Conservation (phyloP, 2,329 filamentous ascomycete species). For the Aphanocladium album region DNA sequence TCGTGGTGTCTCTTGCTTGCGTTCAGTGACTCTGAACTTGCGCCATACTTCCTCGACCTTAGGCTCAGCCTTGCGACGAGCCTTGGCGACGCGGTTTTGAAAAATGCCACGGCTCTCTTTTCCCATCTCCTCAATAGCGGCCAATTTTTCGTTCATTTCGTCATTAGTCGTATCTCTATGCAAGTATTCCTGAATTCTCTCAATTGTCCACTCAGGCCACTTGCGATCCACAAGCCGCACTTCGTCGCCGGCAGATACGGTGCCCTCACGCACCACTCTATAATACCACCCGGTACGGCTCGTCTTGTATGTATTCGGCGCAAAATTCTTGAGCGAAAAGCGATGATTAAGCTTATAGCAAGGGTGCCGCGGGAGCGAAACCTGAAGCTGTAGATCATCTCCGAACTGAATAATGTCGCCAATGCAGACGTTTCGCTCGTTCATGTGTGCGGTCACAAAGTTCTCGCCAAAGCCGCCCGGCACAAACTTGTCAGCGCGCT, state of each 20-base stretch:
- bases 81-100: slow-evolving; percentile 44
- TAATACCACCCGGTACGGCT: slow-evolving; percentile 64
- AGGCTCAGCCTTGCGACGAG: slow-evolving; percentile 25
- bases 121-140: slow-evolving; percentile 45
- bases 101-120: slow-evolving; percentile 46
- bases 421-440: slow-evolving; percentile 61
- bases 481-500: slow-evolving; percentile 44
- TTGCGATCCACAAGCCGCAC: slow-evolving; percentile 51
- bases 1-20: slow-evolving; percentile 44
- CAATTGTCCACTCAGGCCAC: slow-evolving; percentile 58
- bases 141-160: slow-evolving; percentile 48
- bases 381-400: slow-evolving; percentile 47
- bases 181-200: slow-evolving; percentile 57
- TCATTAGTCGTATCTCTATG: slow-evolving; percentile 48
- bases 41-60: slow-evolving; percentile 36
- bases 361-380: slow-evolving; percentile 57
- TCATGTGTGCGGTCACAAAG: slow-evolving; percentile 52
- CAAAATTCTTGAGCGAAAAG: slow-evolving; percentile 59
- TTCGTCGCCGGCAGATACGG: slow-evolving; percentile 50
- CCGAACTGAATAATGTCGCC: slow-evolving; percentile 55
- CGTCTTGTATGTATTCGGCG: slow-evolving; percentile 49
- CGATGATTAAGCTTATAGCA: slow-evolving; percentile 67
- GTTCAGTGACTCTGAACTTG: slow-evolving; percentile 44
- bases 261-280: slow-evolving; percentile 52
- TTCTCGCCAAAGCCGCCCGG: slow-evolving; percentile 63